These are phyloP conservation scores for Syzygium grande DNA, from an alignment of 345 rosid genomes.

Conservation along the genomic window DNA sequence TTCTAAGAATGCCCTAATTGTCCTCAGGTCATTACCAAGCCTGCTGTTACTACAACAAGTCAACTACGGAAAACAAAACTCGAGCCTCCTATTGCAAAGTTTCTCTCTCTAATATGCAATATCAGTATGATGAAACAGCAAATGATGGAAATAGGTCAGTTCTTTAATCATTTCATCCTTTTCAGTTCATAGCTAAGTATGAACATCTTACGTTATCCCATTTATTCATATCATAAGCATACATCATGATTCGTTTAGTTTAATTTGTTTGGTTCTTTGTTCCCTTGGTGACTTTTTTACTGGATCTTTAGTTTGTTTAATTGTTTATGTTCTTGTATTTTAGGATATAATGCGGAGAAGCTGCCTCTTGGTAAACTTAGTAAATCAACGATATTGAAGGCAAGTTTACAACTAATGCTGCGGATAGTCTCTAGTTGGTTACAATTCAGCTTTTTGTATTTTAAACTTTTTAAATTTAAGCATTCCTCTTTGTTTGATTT, in stretches of 20 bases:
- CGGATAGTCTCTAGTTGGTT: background rate
- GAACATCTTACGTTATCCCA: background rate
- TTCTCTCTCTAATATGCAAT: conserved; percentile 80
- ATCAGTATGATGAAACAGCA: conserved; percentile 86
- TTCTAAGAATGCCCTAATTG: conserved; percentile 1
- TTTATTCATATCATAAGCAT: background rate
- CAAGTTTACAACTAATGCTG: background rate
- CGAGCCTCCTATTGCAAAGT: conserved; percentile 58
- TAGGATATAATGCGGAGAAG: conserved; percentile 81
- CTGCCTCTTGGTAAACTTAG: conserved; percentile 93
- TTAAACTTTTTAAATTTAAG: background rate
- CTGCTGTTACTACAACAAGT: conserved; percentile 18
- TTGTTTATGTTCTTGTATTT: conserved; percentile 7
- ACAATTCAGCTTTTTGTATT: background rate
- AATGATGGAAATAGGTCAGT: conserved; percentile 90
- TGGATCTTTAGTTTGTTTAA: background rate
- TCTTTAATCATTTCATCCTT: conserved; percentile 3
- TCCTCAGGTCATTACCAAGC: conserved; percentile 35
- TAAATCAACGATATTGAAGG: conserved; percentile 66
- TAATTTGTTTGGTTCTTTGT: background rate
- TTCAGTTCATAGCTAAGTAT: background rate
- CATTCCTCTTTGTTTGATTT: background rate
- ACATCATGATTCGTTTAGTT: background rate
- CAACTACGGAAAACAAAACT: conserved; percentile 63
- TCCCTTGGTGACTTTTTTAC: background rate